phyloP scores from a whole-genome alignment of 306 rosid species.

The Medicago lupulina region DNA sequence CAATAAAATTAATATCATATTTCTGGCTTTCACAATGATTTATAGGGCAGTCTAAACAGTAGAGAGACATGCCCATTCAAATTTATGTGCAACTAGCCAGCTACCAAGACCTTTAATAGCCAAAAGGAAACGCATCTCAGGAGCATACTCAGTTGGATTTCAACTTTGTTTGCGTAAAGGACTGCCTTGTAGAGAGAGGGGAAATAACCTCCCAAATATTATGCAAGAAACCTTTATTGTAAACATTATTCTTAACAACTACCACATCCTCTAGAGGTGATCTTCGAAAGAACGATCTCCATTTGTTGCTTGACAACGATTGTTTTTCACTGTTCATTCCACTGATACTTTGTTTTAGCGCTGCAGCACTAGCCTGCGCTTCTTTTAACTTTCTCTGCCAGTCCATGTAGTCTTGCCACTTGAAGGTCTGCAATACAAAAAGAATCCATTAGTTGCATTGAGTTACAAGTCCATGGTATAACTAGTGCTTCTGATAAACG shows the following conservation, averaged over 20 bases:
- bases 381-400: conserved; percentile 79
- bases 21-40: conserved; percentile 30
- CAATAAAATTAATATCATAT: not conserved
- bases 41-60: conserved; percentile 33
- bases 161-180: conserved; percentile 53
- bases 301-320: conserved; percentile 73
- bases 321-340: conserved; percentile 57
- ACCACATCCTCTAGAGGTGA: conserved; percentile 67
- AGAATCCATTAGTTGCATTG: conserved; percentile 39
- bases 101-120: conserved; percentile 32
- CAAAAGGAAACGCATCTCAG: not conserved
- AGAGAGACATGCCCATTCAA: conserved; percentile 25
- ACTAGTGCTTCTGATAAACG: conserved; percentile 1
- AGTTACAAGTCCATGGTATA: conserved; percentile 29
- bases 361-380: conserved; percentile 72
- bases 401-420: conserved; percentile 86
- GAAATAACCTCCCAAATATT: conserved; percentile 69
- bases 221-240: conserved; percentile 69
- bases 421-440: conserved; percentile 65
- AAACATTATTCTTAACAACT: conserved; percentile 68
- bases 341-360: conserved; percentile 64
- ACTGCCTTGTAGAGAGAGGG: conserved; percentile 67
- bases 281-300: conserved; percentile 69
- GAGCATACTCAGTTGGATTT: conserved; percentile 61
- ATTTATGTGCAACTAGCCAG: conserved; percentile 39